Conservation (phyloP, 169 alveolate species). For the Eimeria necatrix region DNA sequence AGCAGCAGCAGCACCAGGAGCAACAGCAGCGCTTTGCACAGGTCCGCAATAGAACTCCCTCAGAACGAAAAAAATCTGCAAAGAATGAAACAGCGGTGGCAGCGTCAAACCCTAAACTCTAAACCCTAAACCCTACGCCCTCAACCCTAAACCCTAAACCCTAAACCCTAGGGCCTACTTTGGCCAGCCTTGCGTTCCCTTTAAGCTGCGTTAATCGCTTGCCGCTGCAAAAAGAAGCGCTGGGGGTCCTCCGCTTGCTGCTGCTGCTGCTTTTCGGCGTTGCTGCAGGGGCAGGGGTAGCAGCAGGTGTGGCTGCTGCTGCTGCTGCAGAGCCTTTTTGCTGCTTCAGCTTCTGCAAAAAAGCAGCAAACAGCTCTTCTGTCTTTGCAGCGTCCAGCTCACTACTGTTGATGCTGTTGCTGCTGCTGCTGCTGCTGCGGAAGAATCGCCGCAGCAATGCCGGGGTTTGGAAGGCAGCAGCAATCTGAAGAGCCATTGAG, state of each 20-base stretch:
- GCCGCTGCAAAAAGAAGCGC: neutral
- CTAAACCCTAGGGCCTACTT: neutral
- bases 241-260: slow-evolving; percentile 24
- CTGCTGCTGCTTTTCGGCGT: slow-evolving; percentile 18
- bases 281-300: slow-evolving; percentile 14
- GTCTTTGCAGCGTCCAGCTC: neutral
- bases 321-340: neutral
- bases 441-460: slow-evolving; percentile 32
- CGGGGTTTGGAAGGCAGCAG: slow-evolving; percentile 14
- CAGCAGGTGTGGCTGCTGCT: neutral
- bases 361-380: slow-evolving; percentile 14
- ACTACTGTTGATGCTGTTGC: neutral
- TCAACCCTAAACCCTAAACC: neutral
- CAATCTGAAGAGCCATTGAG: slow-evolving; percentile 2
- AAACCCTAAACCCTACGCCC: neutral
- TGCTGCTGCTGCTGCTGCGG: slow-evolving; percentile 10
- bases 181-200: slow-evolving; percentile 10
- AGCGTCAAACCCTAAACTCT: neutral
- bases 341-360: slow-evolving; percentile 1
- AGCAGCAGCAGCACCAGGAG: neutral
- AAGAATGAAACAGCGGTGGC: neutral
- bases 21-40: neutral
- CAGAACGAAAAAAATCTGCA: neutral
- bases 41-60: slow-evolving; percentile 9
- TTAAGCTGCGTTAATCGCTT: slow-evolving; percentile 18